Evolutionary conservation across 805 yeast species (phyloP), one percentile per base, ranked within the genome.

Genomic region (Clavispora carvajalis): DNA sequence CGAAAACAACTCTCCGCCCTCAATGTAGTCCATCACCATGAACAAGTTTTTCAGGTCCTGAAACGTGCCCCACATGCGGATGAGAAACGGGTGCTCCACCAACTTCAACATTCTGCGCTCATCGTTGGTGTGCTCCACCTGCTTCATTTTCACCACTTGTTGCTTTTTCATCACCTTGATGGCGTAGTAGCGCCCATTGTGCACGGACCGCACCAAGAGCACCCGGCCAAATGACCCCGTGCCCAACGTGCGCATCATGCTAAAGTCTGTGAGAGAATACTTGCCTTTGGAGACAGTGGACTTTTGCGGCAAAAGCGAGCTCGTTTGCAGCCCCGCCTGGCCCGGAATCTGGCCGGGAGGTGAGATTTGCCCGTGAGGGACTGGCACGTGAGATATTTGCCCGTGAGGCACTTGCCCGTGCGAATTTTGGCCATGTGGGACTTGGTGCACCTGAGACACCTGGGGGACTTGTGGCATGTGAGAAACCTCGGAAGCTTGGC

Each of bases 51-150:
- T 69, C 28, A 76, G 64, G 51, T 77, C 82, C 55, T 77, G 82
- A 52, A 73, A 77, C 5, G 82, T 77, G n/a, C 82, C 82, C 82
- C 82, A 77, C 81, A 77, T 76, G 41, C 82, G 56, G 46, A 76
- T 77, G 47, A 77, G 63, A 46, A 77, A 77, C 6, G 82, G 82
- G 51, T 77, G 82, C 47, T 77, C 78, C 10, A 77, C 77, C 40
- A 76, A 62, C 46, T 72, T 74, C 29, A 77, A 60, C 77, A 77
- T 77, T 48, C 81, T 61, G 41, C 82, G 60, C 58, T 77, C 82
- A 53, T 77, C 82, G 51, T 77, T 77, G 15, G 82, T 77, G 54
- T 77, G 82, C 54, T 77, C 82, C 17, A 77, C 80, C 54, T 77
- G 82, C 54, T 77, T 77, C 76, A 76, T 75, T 49, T 72, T 75